A percentile compares a stretch with the other conserved stretches of the same genome.
Conservation (phyloP, 768 basidiomycete species). For the Mrakia hoshinonis region DNA sequence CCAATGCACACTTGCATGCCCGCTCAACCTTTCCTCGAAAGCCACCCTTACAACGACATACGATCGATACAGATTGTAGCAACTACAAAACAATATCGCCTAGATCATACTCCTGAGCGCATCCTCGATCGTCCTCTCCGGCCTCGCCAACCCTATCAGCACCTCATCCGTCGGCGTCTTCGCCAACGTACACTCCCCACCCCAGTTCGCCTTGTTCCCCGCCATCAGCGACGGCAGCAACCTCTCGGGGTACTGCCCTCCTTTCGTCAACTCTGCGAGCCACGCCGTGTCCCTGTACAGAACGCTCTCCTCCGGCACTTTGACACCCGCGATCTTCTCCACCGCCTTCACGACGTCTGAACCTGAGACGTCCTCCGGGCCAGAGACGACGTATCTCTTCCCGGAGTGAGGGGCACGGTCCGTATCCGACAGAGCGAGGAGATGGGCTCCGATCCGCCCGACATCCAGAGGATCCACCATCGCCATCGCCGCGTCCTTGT, state of each 20-base stretch:
- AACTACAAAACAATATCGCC: no score
- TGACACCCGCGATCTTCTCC: constrained; percentile 29
- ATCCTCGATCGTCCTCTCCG: no score
- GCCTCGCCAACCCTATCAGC: no score
- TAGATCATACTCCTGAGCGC: no score
- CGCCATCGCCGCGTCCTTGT: constrained; percentile 16
- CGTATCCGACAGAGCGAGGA: constrained; percentile 22
- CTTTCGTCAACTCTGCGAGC: no score
- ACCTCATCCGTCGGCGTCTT: no score
- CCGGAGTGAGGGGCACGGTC: neutral
- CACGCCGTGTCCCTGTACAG: constrained; percentile 10
- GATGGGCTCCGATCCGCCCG: constrained; percentile 22
- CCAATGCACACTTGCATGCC: neutral
- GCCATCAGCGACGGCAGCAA: neutral
- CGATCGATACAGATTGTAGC: no score
- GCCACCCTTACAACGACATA: no score
- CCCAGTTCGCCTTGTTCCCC: no score
- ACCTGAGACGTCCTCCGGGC: constrained; percentile 26
- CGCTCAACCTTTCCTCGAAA: neutral
- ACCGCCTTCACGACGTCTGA: constrained; percentile 9
- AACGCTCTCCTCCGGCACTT: constrained; percentile 23
- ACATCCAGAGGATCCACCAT: constrained; percentile 30
- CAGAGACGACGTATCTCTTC: constrained; percentile 27
- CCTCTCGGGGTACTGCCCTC: neutral
- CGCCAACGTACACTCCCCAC: no score